Evolutionary conservation across 2,329 filamentous ascomycete genomes (phyloP).

Genomic region (Verruconis gallopava): DNA sequence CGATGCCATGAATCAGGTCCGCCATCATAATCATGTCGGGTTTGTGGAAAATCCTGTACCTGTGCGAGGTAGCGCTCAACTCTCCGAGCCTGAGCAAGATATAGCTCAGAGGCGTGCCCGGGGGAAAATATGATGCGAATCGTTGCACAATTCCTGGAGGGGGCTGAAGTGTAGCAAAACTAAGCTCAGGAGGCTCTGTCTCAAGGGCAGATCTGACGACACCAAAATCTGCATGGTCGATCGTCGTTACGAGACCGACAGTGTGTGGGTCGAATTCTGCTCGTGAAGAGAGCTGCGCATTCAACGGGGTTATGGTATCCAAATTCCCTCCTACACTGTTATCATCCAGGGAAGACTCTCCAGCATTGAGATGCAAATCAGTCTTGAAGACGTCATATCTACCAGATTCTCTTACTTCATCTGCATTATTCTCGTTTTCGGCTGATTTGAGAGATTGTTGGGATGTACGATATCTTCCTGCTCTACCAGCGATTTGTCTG

Average conservation of each 20-base stretch:
- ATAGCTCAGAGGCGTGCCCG: slow-evolving; percentile 68
- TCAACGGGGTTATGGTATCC: neutral
- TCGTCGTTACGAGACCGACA: slow-evolving; percentile 66
- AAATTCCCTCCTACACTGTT: neutral
- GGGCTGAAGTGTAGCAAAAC: slow-evolving; percentile 60
- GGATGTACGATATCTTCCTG: slow-evolving; percentile 72
- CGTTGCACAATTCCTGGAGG: slow-evolving; percentile 57
- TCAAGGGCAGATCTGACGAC: slow-evolving; percentile 51
- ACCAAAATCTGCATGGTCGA: slow-evolving; percentile 57
- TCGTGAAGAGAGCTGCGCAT: neutral
- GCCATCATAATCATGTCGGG: slow-evolving; percentile 34
- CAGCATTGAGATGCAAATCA: slow-evolving; percentile 7
- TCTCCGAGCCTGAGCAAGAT: slow-evolving; percentile 65
- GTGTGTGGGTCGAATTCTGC: slow-evolving; percentile 14
- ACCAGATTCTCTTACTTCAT: slow-evolving; percentile 7
- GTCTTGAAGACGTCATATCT: neutral
- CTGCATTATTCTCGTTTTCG: slow-evolving; percentile 15
- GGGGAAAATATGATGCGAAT: slow-evolving; percentile 72
- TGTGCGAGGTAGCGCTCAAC: slow-evolving; percentile 45
- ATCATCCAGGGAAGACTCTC: neutral
- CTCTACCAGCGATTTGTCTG: slow-evolving; percentile 90
- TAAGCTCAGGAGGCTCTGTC: slow-evolving; percentile 51
- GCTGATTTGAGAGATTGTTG: slow-evolving; percentile 34
- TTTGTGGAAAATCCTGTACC: neutral
- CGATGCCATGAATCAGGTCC: slow-evolving; percentile 59